Conservation (phyloP, 2,329 filamentous ascomycete genomes). For the Chaetoscypha palmicola region DNA sequence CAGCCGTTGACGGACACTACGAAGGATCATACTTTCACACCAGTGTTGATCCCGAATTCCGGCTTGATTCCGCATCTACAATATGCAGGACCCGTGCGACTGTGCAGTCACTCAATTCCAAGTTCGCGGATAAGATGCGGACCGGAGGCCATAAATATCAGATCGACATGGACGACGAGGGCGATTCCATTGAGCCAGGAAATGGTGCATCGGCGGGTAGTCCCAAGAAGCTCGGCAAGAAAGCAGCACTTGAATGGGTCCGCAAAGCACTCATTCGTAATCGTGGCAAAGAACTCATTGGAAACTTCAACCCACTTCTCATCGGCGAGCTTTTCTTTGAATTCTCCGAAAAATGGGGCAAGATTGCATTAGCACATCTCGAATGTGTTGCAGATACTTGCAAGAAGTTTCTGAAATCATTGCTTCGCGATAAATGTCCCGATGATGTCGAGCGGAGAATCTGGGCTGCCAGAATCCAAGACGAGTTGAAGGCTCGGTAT, state of each 20-base stretch:
- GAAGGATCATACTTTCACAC: conserved; percentile 10
- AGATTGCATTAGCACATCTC: conserved; percentile 3
- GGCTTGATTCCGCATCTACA: background rate
- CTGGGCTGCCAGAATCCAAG: background rate
- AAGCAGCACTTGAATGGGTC: conserved; percentile 24
- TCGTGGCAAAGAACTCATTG: conserved; percentile 18
- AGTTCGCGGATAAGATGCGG: conserved; percentile 5
- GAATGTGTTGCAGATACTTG: background rate
- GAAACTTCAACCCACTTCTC: conserved; percentile 11
- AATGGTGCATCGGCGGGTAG: background rate
- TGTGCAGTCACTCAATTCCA: conserved; percentile 7
- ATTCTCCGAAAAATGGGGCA: conserved; percentile 6
- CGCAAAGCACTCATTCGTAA: conserved; percentile 16
- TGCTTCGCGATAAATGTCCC: conserved; percentile 3
- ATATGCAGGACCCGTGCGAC: conserved; percentile 6
- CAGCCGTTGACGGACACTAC: conserved; percentile 12
- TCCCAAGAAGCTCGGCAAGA: conserved; percentile 13
- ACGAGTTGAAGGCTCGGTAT: background rate
- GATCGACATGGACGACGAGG: background rate
- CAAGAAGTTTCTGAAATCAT: conserved; percentile 1
- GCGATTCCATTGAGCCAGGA: background rate
- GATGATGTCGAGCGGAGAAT: conserved; percentile 5
- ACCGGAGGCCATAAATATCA: conserved; percentile 6
- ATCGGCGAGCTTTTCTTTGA: conserved; percentile 13
- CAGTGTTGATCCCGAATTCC: background rate